Percentiles rank a stretch among this genome's conserved stretches.
phyloP scores from a whole-genome alignment of 371 early-diverging fungal genomes.

The Actinomortierella ambigua region DNA sequence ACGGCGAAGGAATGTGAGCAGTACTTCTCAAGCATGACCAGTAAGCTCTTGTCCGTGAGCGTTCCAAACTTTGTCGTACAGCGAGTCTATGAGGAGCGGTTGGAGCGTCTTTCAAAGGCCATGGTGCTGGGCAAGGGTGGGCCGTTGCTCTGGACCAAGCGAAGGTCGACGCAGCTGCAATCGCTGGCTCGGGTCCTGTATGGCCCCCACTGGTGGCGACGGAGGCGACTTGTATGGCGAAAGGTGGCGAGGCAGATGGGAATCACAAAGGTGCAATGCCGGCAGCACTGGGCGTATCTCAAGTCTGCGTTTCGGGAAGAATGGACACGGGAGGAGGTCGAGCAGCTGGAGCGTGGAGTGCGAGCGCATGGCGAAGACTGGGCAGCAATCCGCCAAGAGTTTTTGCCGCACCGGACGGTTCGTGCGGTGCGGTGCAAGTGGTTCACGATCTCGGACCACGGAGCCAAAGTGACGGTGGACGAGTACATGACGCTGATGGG shows the following conservation, averaged over 20 bases:
- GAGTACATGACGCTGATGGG: conserved; percentile 27
- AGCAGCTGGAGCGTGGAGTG: conserved; percentile 29
- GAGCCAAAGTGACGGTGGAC: conserved; percentile 15
- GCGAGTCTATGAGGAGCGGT: no score
- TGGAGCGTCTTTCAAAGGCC: no score
- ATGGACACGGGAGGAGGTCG: conserved; percentile 31
- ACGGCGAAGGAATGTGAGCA: conserved; percentile 19
- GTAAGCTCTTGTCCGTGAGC: no score
- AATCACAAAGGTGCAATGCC: no score
- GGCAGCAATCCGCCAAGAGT: conserved; percentile 18
- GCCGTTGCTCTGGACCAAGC: no score
- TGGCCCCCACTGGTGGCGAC: no score
- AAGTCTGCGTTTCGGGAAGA: conserved; percentile 5
- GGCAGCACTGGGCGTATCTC: conserved; percentile 24
- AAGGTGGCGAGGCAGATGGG: no score
- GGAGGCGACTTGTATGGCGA: no score
- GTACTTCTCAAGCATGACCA: conserved; percentile 9
- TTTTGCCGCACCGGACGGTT: conserved; percentile 21
- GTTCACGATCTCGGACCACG: conserved; percentile 25
- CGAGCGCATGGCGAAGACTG: conserved; percentile 17
- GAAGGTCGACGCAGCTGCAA: no score
- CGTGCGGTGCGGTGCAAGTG: conserved; percentile 27
- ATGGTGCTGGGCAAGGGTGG: no score
- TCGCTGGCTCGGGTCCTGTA: no score
- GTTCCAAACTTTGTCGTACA: no score